Conservation (phyloP, 345 rosid species). For the Lumnitzera racemosa region DNA sequence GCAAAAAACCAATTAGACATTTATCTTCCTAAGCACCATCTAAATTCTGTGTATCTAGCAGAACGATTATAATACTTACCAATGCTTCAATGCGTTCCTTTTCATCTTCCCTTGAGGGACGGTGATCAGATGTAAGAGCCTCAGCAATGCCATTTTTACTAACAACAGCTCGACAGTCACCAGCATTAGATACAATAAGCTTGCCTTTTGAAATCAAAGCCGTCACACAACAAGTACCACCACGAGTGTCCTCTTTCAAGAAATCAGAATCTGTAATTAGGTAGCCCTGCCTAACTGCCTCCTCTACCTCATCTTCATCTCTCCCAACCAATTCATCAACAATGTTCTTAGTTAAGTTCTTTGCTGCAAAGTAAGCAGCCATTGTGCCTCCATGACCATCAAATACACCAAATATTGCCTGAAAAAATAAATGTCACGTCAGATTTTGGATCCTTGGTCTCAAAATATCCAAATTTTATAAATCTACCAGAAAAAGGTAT, state of each 20-base stretch:
- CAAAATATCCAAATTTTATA: too few relatives aligned
- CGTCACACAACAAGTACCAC: conserved; percentile 88
- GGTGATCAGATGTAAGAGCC: conserved; percentile 81
- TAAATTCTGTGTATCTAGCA: not conserved
- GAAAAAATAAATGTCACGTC: conserved; percentile 5
- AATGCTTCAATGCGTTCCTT: conserved; percentile 48
- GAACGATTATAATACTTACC: conserved; percentile 32
- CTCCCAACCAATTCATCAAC: conserved; percentile 27
- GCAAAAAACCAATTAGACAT: conserved; percentile 1
- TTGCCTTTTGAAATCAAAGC: conserved; percentile 60
- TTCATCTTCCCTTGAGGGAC: conserved; percentile 79
- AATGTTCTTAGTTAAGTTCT: conserved; percentile 56
- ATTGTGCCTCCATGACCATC: conserved; percentile 89
- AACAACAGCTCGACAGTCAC: conserved; percentile 93
- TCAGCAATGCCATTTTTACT: conserved; percentile 65
- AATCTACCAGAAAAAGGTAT: too few relatives aligned
- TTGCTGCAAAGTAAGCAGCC: conserved; percentile 80
- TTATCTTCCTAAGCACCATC: not conserved
- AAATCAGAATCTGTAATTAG: conserved; percentile 66
- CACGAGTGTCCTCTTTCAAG: conserved; percentile 40
- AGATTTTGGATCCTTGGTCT: not conserved
- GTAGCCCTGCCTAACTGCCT: conserved; percentile 68
- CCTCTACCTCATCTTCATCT: conserved; percentile 29
- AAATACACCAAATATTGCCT: conserved; percentile 78
- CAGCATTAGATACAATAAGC: conserved; percentile 76